phyloP scores from a whole-genome alignment of 1,284 basidiomycete genomes.

The Coriolopsis trogii region DNA sequence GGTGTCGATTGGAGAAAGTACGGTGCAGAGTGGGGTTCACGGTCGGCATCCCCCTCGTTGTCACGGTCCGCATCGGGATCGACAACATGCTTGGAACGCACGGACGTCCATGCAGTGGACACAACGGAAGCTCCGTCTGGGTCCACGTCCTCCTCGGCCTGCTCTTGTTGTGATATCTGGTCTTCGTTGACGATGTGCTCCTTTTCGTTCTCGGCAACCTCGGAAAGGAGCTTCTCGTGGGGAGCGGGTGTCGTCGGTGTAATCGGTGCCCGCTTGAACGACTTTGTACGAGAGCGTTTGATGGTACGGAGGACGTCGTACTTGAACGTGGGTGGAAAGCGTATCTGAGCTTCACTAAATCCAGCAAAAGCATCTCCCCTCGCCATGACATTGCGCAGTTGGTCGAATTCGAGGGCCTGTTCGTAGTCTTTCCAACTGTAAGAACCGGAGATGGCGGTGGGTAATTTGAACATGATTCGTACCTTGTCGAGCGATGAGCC shows the following conservation, averaged over 20 bases:
- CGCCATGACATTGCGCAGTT: slow-evolving; percentile 73
- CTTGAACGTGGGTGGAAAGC: slow-evolving; percentile 85
- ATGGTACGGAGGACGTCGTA: slow-evolving; percentile 70
- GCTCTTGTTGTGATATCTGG: slow-evolving; percentile 22
- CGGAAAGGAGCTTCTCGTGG: slow-evolving; percentile 37
- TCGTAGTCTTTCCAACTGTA: slow-evolving; percentile 67
- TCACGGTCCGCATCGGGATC: slow-evolving; percentile 46
- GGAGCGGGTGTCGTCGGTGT: slow-evolving; percentile 36
- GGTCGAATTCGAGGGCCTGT: slow-evolving; percentile 80
- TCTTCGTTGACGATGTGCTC: slow-evolving; percentile 33
- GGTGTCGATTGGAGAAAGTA: slow-evolving; percentile 12
- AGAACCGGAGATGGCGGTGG: not conserved
- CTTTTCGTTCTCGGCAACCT: slow-evolving; percentile 41
- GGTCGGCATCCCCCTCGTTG: slow-evolving; percentile 50
- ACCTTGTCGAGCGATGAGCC: slow-evolving; percentile 45
- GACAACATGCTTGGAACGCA: slow-evolving; percentile 47
- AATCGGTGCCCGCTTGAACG: slow-evolving; percentile 34
- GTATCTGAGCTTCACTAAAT: slow-evolving; percentile 71
- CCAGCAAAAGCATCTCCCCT: slow-evolving; percentile 62
- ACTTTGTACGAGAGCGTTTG: slow-evolving; percentile 41
- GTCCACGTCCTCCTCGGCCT: slow-evolving; percentile 45
- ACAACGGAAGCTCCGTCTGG: slow-evolving; percentile 46
- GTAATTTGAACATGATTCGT: not conserved
- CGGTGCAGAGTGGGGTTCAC: slow-evolving; percentile 33
- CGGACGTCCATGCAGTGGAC: slow-evolving; percentile 55